Evolutionary conservation across 208 protist genomes (phyloP).

Genomic region (Borovskyia barvae): DNA sequence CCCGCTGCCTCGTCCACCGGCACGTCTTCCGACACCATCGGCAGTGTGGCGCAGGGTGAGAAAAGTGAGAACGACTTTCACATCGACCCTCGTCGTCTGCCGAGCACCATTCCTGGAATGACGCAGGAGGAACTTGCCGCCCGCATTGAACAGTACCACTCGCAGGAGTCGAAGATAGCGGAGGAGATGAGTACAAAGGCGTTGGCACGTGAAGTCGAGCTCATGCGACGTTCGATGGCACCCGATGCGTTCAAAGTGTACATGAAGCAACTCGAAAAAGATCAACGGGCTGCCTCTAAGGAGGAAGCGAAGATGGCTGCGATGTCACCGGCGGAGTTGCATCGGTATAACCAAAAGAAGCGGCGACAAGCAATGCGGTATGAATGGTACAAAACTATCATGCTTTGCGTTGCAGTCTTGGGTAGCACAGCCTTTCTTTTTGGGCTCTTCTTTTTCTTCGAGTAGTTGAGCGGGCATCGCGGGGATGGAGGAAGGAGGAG

Average conservation of each 20-base stretch:
- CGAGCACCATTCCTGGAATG: conserved; percentile 70
- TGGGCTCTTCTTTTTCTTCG: conserved; percentile 62
- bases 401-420: conserved; percentile 42
- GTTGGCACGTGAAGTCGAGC: conserved; percentile 44
- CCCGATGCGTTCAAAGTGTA: conserved; percentile 49
- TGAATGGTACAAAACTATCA: conserved; percentile 44
- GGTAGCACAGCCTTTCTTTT: conserved; percentile 65
- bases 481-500: background rate
- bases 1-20: background rate
- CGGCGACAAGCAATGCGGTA: conserved; percentile 32
- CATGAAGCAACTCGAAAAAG: conserved; percentile 32
- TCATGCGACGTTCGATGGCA: conserved; percentile 61
- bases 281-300: conserved; percentile 27
- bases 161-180: conserved; percentile 18
- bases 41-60: background rate
- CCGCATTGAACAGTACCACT: conserved; percentile 28
- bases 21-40: background rate
- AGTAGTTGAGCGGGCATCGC: conserved; percentile 17
- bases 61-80: background rate
- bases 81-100: conserved; percentile 55
- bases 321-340: conserved; percentile 61
- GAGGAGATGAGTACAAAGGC: conserved; percentile 10
- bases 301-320: conserved; percentile 48
- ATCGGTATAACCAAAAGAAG: conserved; percentile 59
- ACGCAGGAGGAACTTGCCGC: conserved; percentile 69